Conservation (phyloP, 768 basidiomycete genomes). For the Lentinula sp. region DNA sequence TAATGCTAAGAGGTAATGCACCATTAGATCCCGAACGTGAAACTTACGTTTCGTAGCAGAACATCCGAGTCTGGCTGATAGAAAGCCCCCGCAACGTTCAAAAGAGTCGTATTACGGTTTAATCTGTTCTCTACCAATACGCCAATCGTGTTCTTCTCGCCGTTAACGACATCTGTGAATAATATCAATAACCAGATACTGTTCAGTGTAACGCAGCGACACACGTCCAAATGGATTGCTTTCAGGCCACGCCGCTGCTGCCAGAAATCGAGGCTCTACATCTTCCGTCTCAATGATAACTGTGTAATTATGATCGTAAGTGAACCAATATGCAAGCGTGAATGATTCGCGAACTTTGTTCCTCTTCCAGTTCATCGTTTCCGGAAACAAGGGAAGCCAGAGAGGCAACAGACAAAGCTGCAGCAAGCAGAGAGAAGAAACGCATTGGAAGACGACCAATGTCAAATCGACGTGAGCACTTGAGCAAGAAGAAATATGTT, state of each 20-base stretch:
- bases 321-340: background rate
- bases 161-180: slow-evolving; percentile 69
- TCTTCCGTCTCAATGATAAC: slow-evolving; percentile 50
- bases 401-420: slow-evolving; percentile 18
- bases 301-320: slow-evolving; percentile 1
- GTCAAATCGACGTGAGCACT: too few relatives aligned
- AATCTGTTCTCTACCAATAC: slow-evolving; percentile 74
- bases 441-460: slow-evolving; percentile 22
- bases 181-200: background rate
- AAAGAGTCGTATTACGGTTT: slow-evolving; percentile 62
- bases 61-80: slow-evolving; percentile 56
- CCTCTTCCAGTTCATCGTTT: slow-evolving; percentile 38
- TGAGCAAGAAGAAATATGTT: background rate
- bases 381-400: slow-evolving; percentile 22
- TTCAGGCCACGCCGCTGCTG: slow-evolving; percentile 58
- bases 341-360: slow-evolving; percentile 11
- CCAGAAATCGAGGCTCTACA: slow-evolving; percentile 22
- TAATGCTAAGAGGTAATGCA: background rate
- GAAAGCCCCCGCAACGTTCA: slow-evolving; percentile 61
- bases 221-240: slow-evolving; percentile 72
- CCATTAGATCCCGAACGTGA: background rate
- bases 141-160: slow-evolving; percentile 66
- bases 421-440: slow-evolving; percentile 20
- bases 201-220: slow-evolving; percentile 20
- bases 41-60: slow-evolving; percentile 69